phyloP scores from a whole-genome alignment of 2,329 filamentous ascomycete species.

The Claviceps paspali region DNA sequence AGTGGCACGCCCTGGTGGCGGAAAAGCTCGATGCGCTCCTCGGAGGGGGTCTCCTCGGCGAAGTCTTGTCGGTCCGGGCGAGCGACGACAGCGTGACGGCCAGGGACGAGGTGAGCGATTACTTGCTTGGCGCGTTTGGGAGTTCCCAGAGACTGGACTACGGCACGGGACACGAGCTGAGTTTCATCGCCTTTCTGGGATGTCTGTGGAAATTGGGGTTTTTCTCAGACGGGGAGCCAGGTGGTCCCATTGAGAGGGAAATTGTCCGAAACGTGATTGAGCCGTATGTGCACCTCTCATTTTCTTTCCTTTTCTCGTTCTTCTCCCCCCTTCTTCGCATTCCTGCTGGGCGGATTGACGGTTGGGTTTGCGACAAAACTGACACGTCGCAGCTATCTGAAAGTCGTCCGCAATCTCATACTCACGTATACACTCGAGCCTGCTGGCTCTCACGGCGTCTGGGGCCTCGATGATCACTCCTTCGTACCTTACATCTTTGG shows the following conservation, averaged over 20 bases:
- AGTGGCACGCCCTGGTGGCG: conserved; percentile 60
- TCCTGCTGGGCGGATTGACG: too few species aligned
- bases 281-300: conserved; percentile 36
- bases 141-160: conserved; percentile 85
- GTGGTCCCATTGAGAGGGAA: conserved; percentile 51
- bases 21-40: conserved; percentile 31
- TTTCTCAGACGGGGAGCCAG: conserved; percentile 43
- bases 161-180: conserved; percentile 89
- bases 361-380: background rate
- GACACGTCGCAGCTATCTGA: conserved; percentile 46
- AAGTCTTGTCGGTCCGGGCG: conserved; percentile 12
- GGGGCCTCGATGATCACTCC: conserved; percentile 95
- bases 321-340: background rate
- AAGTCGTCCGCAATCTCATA: conserved; percentile 68
- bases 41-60: conserved; percentile 14
- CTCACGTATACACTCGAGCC: conserved; percentile 86
- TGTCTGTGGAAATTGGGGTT: conserved; percentile 80
- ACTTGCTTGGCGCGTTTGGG: conserved; percentile 75
- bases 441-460: conserved; percentile 90
- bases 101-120: conserved; percentile 55
- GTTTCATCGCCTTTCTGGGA: conserved; percentile 81
- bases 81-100: conserved; percentile 26
- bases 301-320: background rate
- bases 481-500: conserved; percentile 93
- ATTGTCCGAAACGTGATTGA: conserved; percentile 75